Base-by-base conservation (phyloP, 169 alveolate genomes). In the Cryptosporidium baileyi region DNA sequence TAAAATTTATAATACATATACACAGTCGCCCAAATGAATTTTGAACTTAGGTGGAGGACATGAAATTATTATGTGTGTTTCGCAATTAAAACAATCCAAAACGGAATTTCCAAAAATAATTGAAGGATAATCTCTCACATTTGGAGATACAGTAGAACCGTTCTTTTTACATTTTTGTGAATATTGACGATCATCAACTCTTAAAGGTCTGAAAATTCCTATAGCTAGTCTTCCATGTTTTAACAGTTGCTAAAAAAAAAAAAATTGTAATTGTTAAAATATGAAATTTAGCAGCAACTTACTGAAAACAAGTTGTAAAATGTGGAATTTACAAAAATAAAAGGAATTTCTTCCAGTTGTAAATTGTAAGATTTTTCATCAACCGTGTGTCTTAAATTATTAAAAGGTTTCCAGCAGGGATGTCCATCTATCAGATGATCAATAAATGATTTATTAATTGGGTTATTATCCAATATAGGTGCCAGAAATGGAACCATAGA, bases 21-120 rank as follows among this genome's bases (percentile, higher is more conserved):
- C 80, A 45, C 45, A 63, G 44, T 63, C 80, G 15, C 61, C 61
- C 13, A 43, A 2, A 26, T 45, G 17, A 22, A 43, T n/a, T 44
- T 40, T 63, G 24, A 44, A 43, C 15, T 63, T 63, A 41, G 80
- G 60, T 43, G 61, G 80, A 38, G 80, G 80, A 61, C 61, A 61
- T 41, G 80, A 40, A 26, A 63, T 40, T 24, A 63, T 63, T 11
- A 63, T 44, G 3, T 63, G 80, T 26, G 44, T 63, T 44, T 63
- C 80, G n/a, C 60, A 63, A 44, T 28, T 63, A 26, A 44, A 11
- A 2, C 36, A 44, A 8, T 63, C 80, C 4, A 26, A 34, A 11
- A 63, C 45, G n/a, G n/a, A n/a, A n/a, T n/a, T n/a, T n/a, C n/a
- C n/a, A n/a, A n/a, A n/a, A n/a, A n/a, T n/a, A n/a, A n/a, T n/a